Conservation (phyloP, 345 rosid genomes). For the Gossypium turneri region DNA sequence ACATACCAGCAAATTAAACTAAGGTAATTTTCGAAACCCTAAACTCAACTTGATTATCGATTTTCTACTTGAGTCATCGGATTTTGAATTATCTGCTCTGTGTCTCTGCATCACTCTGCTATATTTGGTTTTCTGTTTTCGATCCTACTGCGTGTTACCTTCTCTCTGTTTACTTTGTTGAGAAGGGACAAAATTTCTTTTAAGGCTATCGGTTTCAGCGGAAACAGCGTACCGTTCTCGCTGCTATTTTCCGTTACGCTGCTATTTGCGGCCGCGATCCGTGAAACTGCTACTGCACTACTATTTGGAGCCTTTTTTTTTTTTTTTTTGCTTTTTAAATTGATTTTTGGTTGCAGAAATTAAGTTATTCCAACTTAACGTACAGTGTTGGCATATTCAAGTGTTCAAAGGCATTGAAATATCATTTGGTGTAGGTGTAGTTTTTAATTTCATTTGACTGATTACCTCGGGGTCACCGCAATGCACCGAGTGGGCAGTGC, state of each 20-base stretch:
- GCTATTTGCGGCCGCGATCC: background rate
- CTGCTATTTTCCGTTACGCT: too few relatives aligned
- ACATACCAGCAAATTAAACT: background rate
- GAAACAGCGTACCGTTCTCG: too few relatives aligned
- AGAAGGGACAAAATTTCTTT: background rate
- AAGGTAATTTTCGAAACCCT: background rate
- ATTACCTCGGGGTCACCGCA: constrained; percentile 37
- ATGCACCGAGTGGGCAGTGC: constrained; percentile 99
- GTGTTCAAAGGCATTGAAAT: background rate
- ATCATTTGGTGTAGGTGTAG: background rate
- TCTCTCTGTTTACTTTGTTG: background rate
- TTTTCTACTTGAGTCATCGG: background rate
- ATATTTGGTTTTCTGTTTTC: background rate
- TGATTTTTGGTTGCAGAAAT: background rate
- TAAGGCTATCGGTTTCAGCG: background rate
- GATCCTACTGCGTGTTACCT: background rate
- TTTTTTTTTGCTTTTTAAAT: background rate
- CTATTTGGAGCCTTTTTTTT: background rate
- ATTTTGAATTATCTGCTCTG: background rate
- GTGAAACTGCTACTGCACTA: background rate
- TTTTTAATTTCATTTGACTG: background rate
- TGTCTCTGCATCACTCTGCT: background rate
- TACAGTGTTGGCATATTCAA: background rate
- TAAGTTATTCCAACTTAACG: background rate
- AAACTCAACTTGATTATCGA: background rate